Base-by-base conservation (phyloP, 345 rosid genomes). In the Combretum micranthum region DNA sequence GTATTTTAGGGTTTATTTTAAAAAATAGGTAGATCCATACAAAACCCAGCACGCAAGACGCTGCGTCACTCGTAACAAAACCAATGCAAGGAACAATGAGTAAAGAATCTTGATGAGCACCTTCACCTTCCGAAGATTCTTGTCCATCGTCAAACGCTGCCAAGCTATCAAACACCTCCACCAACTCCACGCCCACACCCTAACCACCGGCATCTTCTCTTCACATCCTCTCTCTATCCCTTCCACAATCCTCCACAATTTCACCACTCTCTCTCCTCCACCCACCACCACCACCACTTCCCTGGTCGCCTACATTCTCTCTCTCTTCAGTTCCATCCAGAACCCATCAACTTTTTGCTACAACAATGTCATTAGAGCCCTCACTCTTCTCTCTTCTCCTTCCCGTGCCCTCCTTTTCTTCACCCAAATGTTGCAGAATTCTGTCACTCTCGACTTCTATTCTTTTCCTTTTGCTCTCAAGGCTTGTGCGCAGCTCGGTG, bases 391-490 rank as follows among this genome's bases (percentile, higher is more conserved):
- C 68, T 72, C 70, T 7, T 65, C 79, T 55, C 81, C 84, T 72
- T 46, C 70, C 62, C 13, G 56, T n/a, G 81, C 93, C 39, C 83
- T 83, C 56, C 42, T 54, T 49, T 74, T 77, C 63, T 85, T 85
- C 55, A 47, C 64, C 23, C 64, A 73, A 49, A 85, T 88, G 93
- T 80, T 77, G 11, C 73, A 82, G 37, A 23, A 67, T 10, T 77
- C 86, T 15, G 53, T 83, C 57, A 72, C 74, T 45, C 86, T 80
- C 2, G 96, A 88, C 54, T 81, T 72, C 55, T 69, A 83, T 64
- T 72, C 90, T 0, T 75, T 79, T 75, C 88, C 96, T 20, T 85
- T 83, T 62, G 77, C 69, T 46, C 78, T 88, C 69, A 81, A 76
- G 55, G 85, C 88, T 47, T 83, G 79, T 60, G 75, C 78, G 2